A percentile compares a stretch with the other conserved stretches of the same genome.
These are phyloP conservation scores for Senecio squalidus DNA, from an alignment of 140 eudicot species.

Conservation along the genomic window DNA sequence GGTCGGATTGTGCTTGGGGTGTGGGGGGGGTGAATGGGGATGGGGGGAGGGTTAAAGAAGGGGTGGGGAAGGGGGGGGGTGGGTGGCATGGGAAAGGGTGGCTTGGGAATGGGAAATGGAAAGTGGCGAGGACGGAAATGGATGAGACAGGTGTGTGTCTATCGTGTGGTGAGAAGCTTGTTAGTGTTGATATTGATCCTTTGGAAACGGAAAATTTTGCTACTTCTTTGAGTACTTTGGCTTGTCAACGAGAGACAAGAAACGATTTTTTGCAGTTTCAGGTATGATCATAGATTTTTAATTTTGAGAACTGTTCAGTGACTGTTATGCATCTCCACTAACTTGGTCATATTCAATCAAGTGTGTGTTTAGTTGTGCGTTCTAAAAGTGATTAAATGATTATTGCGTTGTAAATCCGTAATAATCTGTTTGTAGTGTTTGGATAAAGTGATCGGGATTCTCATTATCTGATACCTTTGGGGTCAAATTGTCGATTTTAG, in stretches of 20 bases:
- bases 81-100: slow-evolving; percentile 99
- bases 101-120: slow-evolving; percentile 87
- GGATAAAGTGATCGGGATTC: too few species aligned
- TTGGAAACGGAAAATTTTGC: slow-evolving; percentile 80
- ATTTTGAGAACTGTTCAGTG: background rate
- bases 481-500: too few species aligned
- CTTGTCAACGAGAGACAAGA: slow-evolving; percentile 56
- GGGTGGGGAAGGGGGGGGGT: slow-evolving; percentile 77
- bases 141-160: slow-evolving; percentile 62
- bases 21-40: slow-evolving; percentile 78
- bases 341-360: background rate
- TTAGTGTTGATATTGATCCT: slow-evolving; percentile 89
- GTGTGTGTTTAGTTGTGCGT: background rate
- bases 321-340: background rate
- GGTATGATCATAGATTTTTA: slow-evolving; percentile 31
- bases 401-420: background rate
- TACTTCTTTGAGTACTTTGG: slow-evolving; percentile 60
- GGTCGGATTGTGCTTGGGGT: slow-evolving; percentile 42
- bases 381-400: background rate
- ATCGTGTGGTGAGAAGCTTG: slow-evolving; percentile 79
- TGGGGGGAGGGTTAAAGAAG: slow-evolving; percentile 53
- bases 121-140: slow-evolving; percentile 63
- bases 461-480: too few species aligned
- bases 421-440: background rate
- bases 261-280: slow-evolving; percentile 64